These are phyloP conservation scores for Gnomoniopsis smithogilvyi DNA, from an alignment of 2,329 filamentous ascomycete species.

Conservation along the genomic window DNA sequence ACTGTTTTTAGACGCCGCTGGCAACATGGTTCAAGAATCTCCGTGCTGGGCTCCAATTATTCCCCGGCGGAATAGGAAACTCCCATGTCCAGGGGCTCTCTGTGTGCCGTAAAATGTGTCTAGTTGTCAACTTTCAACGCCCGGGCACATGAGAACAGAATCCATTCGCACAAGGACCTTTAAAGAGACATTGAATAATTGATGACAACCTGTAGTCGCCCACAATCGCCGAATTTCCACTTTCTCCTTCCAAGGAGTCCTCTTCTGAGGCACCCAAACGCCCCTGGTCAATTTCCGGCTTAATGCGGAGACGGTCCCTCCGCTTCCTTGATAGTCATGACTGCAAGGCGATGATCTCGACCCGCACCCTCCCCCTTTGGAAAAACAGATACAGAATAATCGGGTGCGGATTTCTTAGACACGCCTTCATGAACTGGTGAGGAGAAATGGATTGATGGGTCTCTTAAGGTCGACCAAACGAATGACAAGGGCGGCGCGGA, in stretches of 20 bases:
- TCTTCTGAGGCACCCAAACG: not conserved
- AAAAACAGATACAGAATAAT: no score
- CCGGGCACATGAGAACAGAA: no score
- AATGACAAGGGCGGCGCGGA: not conserved
- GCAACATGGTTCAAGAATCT: not conserved
- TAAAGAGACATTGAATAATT: not conserved
- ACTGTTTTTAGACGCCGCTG: slow-evolving; percentile 18
- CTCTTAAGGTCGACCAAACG: no score
- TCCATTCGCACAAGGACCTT: no score
- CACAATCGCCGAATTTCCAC: not conserved
- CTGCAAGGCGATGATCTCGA: not conserved
- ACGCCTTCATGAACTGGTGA: no score
- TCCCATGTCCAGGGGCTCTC: not conserved
- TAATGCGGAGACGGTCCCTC: not conserved
- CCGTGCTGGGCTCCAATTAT: not conserved
- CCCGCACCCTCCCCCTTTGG: no score
- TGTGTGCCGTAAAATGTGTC: not conserved
- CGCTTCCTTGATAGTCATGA: not conserved
- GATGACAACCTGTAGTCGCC: not conserved
- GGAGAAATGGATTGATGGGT: no score
- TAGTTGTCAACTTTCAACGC: no score
- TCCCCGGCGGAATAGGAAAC: not conserved
- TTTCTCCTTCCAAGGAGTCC: not conserved
- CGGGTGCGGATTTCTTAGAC: no score
- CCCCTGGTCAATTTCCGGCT: not conserved